A percentile compares a stretch with the other conserved stretches of the same genome.
Conservation (phyloP, 176 grass and related monocot species). For the Phoenix roebelenii region DNA sequence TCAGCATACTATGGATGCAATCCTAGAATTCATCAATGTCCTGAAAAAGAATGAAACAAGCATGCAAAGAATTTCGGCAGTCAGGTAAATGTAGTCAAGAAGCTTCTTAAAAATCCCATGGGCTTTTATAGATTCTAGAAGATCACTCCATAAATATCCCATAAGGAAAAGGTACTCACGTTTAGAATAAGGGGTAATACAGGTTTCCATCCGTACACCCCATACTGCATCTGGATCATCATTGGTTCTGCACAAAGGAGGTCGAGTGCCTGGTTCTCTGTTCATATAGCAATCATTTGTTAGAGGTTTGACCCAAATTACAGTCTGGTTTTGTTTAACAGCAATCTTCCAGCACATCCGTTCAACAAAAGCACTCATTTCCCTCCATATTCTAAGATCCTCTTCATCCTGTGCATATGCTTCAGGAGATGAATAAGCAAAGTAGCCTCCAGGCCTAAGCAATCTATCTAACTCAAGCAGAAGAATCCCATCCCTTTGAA, state of each 20-base stretch:
- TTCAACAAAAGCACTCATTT: slow-evolving; percentile 92
- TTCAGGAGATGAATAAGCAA: slow-evolving; percentile 96
- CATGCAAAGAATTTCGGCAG: no score
- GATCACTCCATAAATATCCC: no score
- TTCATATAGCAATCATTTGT: slow-evolving; percentile 95
- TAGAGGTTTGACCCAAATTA: slow-evolving; percentile 98
- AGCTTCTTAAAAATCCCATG: no score
- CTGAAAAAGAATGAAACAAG: no score
- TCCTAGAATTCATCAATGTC: no score
- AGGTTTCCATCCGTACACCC: slow-evolving; percentile 84
- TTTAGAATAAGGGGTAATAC: slow-evolving; percentile 79
- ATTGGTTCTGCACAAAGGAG: slow-evolving; percentile 68
- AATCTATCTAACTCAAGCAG: slow-evolving; percentile 90
- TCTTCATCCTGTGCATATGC: slow-evolving; percentile 98
- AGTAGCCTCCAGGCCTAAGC: slow-evolving; percentile 94
- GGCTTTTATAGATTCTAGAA: no score
- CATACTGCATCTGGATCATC: slow-evolving; percentile 90
- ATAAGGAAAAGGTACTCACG: slow-evolving; percentile 39
- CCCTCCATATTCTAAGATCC: slow-evolving; percentile 84
- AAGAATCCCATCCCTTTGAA: slow-evolving; percentile 94
- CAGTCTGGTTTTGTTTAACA: slow-evolving; percentile 88
- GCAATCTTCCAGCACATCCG: slow-evolving; percentile 99
- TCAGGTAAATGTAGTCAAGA: no score
- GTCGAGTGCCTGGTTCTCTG: slow-evolving; percentile 51
- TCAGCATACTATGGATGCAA: no score